Evolutionary conservation across 2,329 filamentous ascomycete species (phyloP), one percentile per base, ranked within the genome.

Genomic region (Penicillium sp.): DNA sequence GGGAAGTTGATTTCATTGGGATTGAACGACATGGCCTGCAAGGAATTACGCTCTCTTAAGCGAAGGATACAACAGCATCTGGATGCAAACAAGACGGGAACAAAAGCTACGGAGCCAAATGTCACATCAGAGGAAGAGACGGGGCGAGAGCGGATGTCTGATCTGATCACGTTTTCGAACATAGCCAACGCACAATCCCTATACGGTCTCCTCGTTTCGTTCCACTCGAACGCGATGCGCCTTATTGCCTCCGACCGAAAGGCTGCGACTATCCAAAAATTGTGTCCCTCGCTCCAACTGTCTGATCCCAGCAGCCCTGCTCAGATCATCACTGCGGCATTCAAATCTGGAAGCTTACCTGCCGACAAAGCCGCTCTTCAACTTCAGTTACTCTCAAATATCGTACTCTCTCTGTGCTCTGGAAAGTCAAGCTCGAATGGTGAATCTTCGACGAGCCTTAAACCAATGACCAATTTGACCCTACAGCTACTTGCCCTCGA

Each of bases 401-500:
- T 60, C 3, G 49, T 75, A 5, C 38, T 68, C 11, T 68, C 69
- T 7, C 53, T 72, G 11, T 62, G 55, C 35, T 61, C 63, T 3
- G 46, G 45, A 4, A 39, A 55, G 6, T 48, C 59, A 18, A 40
- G 54, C 27, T 51, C 51, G 0, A 45, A 44, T 7, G 49, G 50
- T 7, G 49, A 37, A 10, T 44, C 59, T 1, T 49, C 52, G 14
- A 43, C 47, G 22, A 48, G 44, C 6, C 24, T 62, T 11, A 68
- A 62, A 43, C 63, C 66, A 0, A 59, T 60, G 11, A 63, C 60
- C 0, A 50, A 57, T 0, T 48, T 74, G 23, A 61, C 44, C n/a
- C 52, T 74, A n/a, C 68, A 73, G 50, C 45, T 74, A n/a, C 41
- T 71, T 39, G 65, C 68, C 13, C 54, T 73, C 39, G 70, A 74